Evolutionary conservation across 371 early-diverging fungal species (phyloP).

Genomic region (Entomophthora muscae): DNA sequence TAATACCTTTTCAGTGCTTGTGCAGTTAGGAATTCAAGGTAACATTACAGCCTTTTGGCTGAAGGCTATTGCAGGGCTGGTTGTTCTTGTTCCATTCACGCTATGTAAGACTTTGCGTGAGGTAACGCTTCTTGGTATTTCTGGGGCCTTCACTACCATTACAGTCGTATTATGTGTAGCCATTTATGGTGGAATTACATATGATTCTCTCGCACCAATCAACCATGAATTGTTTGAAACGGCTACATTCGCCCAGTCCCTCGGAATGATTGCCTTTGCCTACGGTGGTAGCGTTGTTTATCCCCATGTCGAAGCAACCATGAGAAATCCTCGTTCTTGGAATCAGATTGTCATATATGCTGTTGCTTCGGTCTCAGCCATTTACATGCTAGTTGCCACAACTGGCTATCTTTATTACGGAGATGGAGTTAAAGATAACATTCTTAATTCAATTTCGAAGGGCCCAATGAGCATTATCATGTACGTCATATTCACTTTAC

Average conservation of each 20-base stretch:
- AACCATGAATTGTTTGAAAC: slow-evolving; percentile 15
- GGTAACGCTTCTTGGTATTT: slow-evolving; percentile 23
- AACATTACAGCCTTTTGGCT: slow-evolving; percentile 32
- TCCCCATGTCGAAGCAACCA: slow-evolving; percentile 43
- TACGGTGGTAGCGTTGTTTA: slow-evolving; percentile 69
- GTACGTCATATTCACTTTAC: slow-evolving; percentile 63
- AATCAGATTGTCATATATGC: slow-evolving; percentile 42
- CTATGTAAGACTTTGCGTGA: slow-evolving; percentile 51
- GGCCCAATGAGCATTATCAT: slow-evolving; percentile 44
- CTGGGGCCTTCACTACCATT: background rate
- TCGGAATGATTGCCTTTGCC: slow-evolving; percentile 50
- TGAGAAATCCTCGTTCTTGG: slow-evolving; percentile 59
- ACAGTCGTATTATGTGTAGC: background rate
- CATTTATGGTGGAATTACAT: slow-evolving; percentile 2
- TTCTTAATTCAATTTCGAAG: slow-evolving; percentile 46
- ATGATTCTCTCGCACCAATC: background rate
- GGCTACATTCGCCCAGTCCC: slow-evolving; percentile 27
- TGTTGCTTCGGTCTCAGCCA: slow-evolving; percentile 39
- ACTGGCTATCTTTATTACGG: slow-evolving; percentile 74
- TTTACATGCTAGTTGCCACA: slow-evolving; percentile 56
- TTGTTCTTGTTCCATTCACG: slow-evolving; percentile 51
- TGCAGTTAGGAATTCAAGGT: slow-evolving; percentile 10
- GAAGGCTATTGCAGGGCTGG: slow-evolving; percentile 27
- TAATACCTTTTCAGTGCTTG: slow-evolving; percentile 33
- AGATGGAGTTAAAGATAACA: slow-evolving; percentile 35